A percentile compares a stretch with the other conserved stretches of the same genome.
These are phyloP conservation scores for Triadica sebifera DNA, from an alignment of 345 rosid genomes.

Conservation along the genomic window DNA sequence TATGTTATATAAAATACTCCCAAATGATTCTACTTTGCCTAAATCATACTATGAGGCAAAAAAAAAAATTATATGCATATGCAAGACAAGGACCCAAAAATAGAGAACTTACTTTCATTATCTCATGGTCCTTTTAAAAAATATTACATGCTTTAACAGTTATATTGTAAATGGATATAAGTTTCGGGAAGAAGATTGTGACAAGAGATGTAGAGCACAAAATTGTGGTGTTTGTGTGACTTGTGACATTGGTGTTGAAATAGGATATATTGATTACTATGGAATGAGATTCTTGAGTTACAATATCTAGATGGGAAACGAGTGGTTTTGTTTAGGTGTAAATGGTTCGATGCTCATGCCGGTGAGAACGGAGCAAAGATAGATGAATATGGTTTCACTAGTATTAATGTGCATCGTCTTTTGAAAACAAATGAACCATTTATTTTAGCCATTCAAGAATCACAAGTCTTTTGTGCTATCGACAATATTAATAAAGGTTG, in stretches of 20 bases:
- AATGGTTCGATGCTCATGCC: constrained; percentile 7
- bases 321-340: constrained; percentile 3
- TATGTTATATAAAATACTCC: too few relatives aligned
- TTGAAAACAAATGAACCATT: constrained; percentile 8
- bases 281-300: constrained; percentile 10
- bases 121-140: not conserved
- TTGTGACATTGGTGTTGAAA: not conserved
- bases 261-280: not conserved
- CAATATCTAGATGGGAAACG: constrained; percentile 5
- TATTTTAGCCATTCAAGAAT: constrained; percentile 2
- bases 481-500: not conserved
- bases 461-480: not conserved
- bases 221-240: constrained; percentile 1
- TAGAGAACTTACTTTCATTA: not conserved
- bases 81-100: too few relatives aligned
- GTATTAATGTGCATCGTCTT: not conserved
- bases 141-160: not conserved
- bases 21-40: too few relatives aligned
- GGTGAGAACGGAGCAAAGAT: not conserved
- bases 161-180: constrained; percentile 9
- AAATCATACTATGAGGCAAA: too few relatives aligned
- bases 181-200: not conserved
- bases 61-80: too few relatives aligned
- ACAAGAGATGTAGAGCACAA: not conserved
- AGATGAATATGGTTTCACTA: not conserved